Percentiles rank a stretch among this genome's conserved stretches.
These are phyloP conservation scores for Dictyostelium purpureum DNA, from an alignment of 78 protist genomes.

Conservation along the genomic window DNA sequence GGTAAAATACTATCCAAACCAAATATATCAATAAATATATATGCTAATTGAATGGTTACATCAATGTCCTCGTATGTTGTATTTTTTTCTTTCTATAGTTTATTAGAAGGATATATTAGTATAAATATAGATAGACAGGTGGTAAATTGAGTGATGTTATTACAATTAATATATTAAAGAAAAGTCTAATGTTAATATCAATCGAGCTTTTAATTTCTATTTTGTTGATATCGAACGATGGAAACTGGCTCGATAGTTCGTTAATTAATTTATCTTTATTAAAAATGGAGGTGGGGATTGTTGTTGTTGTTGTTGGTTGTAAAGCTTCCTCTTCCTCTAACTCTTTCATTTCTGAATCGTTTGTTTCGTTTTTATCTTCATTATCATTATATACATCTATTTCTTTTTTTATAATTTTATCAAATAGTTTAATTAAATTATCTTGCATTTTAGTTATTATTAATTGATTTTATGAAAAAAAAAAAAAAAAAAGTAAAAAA, in stretches of 20 bases:
- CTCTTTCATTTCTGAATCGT: constrained; percentile 1
- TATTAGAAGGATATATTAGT: no score
- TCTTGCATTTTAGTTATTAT: neutral
- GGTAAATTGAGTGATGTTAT: no score
- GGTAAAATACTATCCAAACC: constrained; percentile 6
- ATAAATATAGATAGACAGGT: no score
- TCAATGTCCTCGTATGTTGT: constrained; percentile 6
- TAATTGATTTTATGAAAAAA: neutral
- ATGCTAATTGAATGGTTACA: neutral
- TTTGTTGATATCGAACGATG: neutral
- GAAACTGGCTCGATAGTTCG: no score
- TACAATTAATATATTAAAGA: constrained; percentile 18
- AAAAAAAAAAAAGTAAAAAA: neutral
- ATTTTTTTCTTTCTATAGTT: neutral
- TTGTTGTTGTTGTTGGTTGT: neutral
- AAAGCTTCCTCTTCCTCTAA: neutral
- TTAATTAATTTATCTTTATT: constrained; percentile 10
- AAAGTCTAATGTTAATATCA: constrained; percentile 13
- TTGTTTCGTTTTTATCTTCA: neutral
- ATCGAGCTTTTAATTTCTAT: constrained; percentile 3
- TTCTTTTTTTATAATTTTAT: neutral
- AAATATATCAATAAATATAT: neutral
- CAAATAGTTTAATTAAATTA: neutral
- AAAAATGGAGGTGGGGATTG: neutral
- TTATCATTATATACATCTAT: neutral